Base-by-base conservation (phyloP, 495 filamentous ascomycete species). In the Recurvomyces mirabilis region DNA sequence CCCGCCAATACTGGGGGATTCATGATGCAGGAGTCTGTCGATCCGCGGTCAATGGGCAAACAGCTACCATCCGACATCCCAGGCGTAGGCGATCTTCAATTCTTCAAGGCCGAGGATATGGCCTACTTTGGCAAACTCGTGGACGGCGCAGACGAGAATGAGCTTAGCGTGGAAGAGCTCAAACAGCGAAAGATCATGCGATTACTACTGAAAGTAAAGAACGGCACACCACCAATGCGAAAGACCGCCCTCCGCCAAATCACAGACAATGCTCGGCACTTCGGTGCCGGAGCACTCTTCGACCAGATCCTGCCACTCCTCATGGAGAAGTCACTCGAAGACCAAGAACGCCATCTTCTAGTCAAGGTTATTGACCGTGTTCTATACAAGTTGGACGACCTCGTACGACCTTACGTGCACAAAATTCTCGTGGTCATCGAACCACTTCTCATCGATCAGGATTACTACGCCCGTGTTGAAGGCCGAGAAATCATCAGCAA, bases 101-200 rank as follows among this genome's bases (percentile, higher is more conserved):
- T 96, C 64, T 96, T 96, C 74, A 99, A 99, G 65, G 77, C 86
- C 9, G 91, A 95, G 65, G 93, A 99, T 68, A 96, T 95, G 93
- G 78, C 82, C 22, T 99, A 99, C 66, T 99, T 99, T 55, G 89
- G 91, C 41, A 99, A 96, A 69, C 72, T 99, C 17, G 87, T 93
- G 33, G 93, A 96, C 59, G 86, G 83, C 13, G 78, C 79, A n/a
- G 86, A 99, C 57, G 93, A 99, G 60, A 87, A 86, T 52, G 70
- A 77, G 26, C 78, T 99, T 68, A 84, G 75, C 30, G 86, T 96
- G 11, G 93, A 99, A 20, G 91, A 96, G 58, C 67, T 99, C 47
- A 96, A 95, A 61, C 88, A 99, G 65, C 73, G 93, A 33, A 99
- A 99, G 65, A 99, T 99, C 59, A 95, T 96, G 89, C 70, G 93